Percentiles rank a stretch among this genome's conserved stretches.
These are phyloP conservation scores for Moesziomyces sp. DNA, from an alignment of 1,284 basidiomycete genomes.

Conservation along the genomic window DNA sequence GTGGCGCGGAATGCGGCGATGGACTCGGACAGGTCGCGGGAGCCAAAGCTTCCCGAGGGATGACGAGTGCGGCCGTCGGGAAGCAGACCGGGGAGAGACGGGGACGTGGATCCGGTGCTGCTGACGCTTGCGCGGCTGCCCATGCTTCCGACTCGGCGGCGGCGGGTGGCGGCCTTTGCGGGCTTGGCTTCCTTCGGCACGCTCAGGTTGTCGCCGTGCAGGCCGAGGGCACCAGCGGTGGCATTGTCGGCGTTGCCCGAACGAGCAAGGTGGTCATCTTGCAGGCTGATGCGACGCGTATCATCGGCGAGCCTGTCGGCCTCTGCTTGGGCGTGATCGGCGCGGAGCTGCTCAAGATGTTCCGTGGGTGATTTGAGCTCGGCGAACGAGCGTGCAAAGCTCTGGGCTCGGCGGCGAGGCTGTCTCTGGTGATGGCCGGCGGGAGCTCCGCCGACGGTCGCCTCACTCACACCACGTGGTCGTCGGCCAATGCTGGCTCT, in stretches of 20 bases:
- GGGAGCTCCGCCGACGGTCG: not conserved
- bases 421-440: constrained; percentile 3
- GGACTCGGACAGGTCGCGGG: constrained; percentile 35
- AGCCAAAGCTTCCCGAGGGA: constrained; percentile 41
- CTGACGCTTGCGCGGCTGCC: constrained; percentile 11
- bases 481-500: constrained; percentile 6
- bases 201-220: constrained; percentile 7
- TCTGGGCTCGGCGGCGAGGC: constrained; percentile 34
- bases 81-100: constrained; percentile 34
- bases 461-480: constrained; percentile 32
- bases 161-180: not conserved
- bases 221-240: constrained; percentile 13
- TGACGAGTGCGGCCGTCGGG: constrained; percentile 51
- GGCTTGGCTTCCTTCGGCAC: not conserved
- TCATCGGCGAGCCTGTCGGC: constrained; percentile 20
- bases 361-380: constrained; percentile 36
- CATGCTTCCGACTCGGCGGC: constrained; percentile 14
- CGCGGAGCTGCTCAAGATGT: constrained; percentile 38
- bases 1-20: constrained; percentile 42
- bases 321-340: constrained; percentile 28
- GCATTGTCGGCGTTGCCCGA: constrained; percentile 10
- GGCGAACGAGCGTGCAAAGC: constrained; percentile 48
- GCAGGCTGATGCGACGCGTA: constrained; percentile 23
- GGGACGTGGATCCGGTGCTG: constrained; percentile 26
- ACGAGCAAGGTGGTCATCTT: constrained; percentile 6